Evolutionary conservation across 176 grass and related monocot genomes (phyloP).

Genomic region (Saccharum officinarum): DNA sequence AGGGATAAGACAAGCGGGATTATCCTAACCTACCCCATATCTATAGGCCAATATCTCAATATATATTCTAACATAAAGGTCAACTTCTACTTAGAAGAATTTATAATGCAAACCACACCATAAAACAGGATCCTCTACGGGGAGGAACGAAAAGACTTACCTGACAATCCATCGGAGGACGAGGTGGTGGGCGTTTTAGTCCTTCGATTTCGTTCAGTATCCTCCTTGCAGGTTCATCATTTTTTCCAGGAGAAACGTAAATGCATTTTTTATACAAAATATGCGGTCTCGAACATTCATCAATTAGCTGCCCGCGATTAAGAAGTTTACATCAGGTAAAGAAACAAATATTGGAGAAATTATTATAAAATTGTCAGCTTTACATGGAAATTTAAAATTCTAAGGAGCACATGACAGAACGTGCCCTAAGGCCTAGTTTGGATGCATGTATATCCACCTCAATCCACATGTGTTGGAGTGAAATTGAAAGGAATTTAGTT

Average conservation of each 20-base stretch:
- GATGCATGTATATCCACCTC: too few relatives aligned
- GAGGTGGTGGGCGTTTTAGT: constrained; percentile 22
- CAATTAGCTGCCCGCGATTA: constrained; percentile 11
- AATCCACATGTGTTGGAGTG: too few relatives aligned
- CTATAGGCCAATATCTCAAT: too few relatives aligned
- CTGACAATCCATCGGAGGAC: constrained; percentile 41
- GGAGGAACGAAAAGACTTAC: not conserved
- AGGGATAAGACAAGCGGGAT: too few relatives aligned
- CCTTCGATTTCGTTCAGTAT: constrained; percentile 16
- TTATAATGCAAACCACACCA: not conserved
- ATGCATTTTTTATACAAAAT: constrained; percentile 50
- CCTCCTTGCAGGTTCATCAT: not conserved
- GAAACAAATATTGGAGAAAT: not conserved
- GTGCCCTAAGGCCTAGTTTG: too few relatives aligned
- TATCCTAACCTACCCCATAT: too few relatives aligned
- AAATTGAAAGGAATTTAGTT: too few relatives aligned
- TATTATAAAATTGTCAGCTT: not conserved
- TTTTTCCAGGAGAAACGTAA: not conserved
- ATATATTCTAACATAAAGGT: too few relatives aligned
- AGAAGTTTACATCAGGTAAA: too few relatives aligned
- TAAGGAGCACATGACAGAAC: not conserved
- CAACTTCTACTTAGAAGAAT: not conserved
- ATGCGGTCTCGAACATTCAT: not conserved
- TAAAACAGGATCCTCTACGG: not conserved
- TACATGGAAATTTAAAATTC: too few relatives aligned